Percentiles rank a stretch among this genome's conserved stretches.
phyloP scores from a whole-genome alignment of 2,329 filamentous ascomycete genomes.

The Diatrype stigma region DNA sequence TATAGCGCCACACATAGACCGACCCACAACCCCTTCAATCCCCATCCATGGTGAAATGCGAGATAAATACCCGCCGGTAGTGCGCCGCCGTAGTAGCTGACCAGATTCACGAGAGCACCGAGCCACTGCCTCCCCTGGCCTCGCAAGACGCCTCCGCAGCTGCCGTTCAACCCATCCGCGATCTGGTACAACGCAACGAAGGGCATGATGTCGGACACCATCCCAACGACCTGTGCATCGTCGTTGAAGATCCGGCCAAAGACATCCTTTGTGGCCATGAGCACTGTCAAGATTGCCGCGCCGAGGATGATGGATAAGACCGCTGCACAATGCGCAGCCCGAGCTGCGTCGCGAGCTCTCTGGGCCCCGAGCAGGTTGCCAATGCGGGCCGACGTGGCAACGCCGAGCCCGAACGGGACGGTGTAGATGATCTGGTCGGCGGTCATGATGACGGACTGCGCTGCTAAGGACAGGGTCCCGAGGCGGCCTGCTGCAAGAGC shows the following conservation, averaged over 20 bases:
- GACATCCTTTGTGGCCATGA: slow-evolving; percentile 67
- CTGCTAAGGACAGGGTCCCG: slow-evolving; percentile 74
- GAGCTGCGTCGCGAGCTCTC: slow-evolving; percentile 60
- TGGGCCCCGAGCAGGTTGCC: slow-evolving; percentile 75
- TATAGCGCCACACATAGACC: slow-evolving; percentile 80
- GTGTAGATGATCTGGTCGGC: slow-evolving; percentile 81
- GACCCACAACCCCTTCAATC: slow-evolving; percentile 74
- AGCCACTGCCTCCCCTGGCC: slow-evolving; percentile 87
- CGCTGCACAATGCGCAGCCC: slow-evolving; percentile 72
- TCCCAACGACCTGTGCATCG: slow-evolving; percentile 63
- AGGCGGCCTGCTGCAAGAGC: slow-evolving; percentile 76
- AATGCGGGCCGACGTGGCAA: slow-evolving; percentile 72
- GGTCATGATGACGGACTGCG: slow-evolving; percentile 87
- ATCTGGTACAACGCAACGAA: slow-evolving; percentile 89
- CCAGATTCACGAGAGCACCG: slow-evolving; percentile 74
- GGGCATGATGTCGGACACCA: slow-evolving; percentile 76
- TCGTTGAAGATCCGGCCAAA: slow-evolving; percentile 81
- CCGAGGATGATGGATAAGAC: slow-evolving; percentile 69
- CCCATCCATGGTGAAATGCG: slow-evolving; percentile 77
- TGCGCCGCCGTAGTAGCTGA: slow-evolving; percentile 81
- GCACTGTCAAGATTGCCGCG: slow-evolving; percentile 57
- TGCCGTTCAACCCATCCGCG: slow-evolving; percentile 80
- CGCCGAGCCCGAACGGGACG: slow-evolving; percentile 80
- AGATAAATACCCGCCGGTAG: slow-evolving; percentile 79
- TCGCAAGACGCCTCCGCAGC: slow-evolving; percentile 73